Percentiles rank a stretch among this genome's conserved stretches.
These are phyloP conservation scores for Arthroderma sp. DNA, from an alignment of 2,329 filamentous ascomycete genomes.

Conservation along the genomic window DNA sequence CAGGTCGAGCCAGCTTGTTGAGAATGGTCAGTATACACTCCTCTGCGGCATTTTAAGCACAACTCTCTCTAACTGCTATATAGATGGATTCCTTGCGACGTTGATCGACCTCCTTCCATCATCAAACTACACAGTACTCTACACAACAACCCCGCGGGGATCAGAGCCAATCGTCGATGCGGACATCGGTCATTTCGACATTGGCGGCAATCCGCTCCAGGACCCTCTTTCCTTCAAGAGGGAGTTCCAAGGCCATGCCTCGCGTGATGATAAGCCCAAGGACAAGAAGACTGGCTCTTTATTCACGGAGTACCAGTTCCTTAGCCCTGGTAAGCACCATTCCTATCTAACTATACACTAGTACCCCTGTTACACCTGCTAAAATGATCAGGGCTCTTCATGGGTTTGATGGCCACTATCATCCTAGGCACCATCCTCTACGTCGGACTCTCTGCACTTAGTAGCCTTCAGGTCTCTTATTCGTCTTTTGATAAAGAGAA, in stretches of 20 bases:
- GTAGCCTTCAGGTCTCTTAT: conserved; percentile 78
- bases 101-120: conserved; percentile 38
- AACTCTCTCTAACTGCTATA: conserved; percentile 11
- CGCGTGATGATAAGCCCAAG: conserved; percentile 18
- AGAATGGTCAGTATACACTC: conserved; percentile 30
- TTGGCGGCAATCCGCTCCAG: conserved; percentile 43
- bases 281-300: conserved; percentile 25
- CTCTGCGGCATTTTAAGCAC: neutral
- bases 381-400: conserved; percentile 61
- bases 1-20: conserved; percentile 30
- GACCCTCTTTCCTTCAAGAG: conserved; percentile 61
- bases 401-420: conserved; percentile 60
- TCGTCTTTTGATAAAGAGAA: conserved; percentile 95
- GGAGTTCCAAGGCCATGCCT: conserved; percentile 34
- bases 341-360: no score
- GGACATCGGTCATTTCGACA: conserved; percentile 45
- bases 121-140: conserved; percentile 60
- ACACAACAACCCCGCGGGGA: conserved; percentile 51
- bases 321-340: conserved; percentile 60
- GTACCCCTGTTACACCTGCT: neutral
- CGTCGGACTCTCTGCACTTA: conserved; percentile 63
- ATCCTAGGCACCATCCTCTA: conserved; percentile 66
- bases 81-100: conserved; percentile 38
- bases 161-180: conserved; percentile 17
- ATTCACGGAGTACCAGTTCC: conserved; percentile 91